Conservation (phyloP, 768 basidiomycete species). For the Pulveroboletus sp. region DNA sequence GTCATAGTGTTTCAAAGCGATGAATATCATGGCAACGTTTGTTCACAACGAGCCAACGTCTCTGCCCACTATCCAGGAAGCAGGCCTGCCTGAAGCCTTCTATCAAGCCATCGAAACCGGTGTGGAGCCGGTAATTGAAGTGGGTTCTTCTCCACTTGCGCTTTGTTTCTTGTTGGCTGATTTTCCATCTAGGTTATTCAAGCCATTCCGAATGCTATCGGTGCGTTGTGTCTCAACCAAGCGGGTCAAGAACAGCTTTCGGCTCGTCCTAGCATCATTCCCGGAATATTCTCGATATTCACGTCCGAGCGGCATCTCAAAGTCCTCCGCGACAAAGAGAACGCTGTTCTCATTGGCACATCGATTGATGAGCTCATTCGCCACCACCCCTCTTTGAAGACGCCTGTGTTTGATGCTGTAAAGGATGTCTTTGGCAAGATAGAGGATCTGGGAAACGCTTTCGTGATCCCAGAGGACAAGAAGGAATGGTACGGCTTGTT, state of each 20-base stretch:
- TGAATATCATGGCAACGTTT: conserved; percentile 95
- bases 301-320: conserved; percentile 82
- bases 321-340: conserved; percentile 88
- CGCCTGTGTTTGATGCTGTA: conserved; percentile 74
- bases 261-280: conserved; percentile 77
- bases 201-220: conserved; percentile 92
- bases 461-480: conserved; percentile 52
- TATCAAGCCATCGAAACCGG: conserved; percentile 83
- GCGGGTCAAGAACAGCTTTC: conserved; percentile 79
- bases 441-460: conserved; percentile 68
- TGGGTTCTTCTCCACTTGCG: conserved; percentile 27
- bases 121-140: conserved; percentile 87
- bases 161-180: background rate
- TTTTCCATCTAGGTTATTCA: conserved; percentile 66
- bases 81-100: conserved; percentile 83
- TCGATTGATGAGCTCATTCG: conserved; percentile 94
- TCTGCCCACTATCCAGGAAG: conserved; percentile 88
- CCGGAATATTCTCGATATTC: conserved; percentile 81
- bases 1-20: conserved; percentile 43
- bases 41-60: conserved; percentile 99
- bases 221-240: conserved; percentile 93
- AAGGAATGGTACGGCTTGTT: conserved; percentile 66
- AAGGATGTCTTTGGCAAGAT: conserved; percentile 69
- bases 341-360: conserved; percentile 83
- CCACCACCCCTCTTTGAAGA: conserved; percentile 88